Evolutionary conservation across 176 grass and related monocot species (phyloP).

Genomic region (Hordeum vulgare): MorexV3_pseudomolecules_assembly NC_058524.1:16309632-16310131

Average conservation of each 20-base stretch:
- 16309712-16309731: constrained; percentile 59
- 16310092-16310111: background rate
- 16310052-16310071: background rate
- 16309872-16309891: constrained; percentile 12
- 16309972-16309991: constrained; percentile 16
- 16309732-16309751: constrained; percentile 61
- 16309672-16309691: constrained; percentile 73
- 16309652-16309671: constrained; percentile 62
- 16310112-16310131: background rate
- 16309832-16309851: constrained; percentile 37
- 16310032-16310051: constrained; percentile 14
- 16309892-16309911: constrained; percentile 41
- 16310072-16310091: background rate
- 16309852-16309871: constrained; percentile 72
- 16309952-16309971: constrained; percentile 35
- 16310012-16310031: background rate
- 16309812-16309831: constrained; percentile 60
- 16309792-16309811: constrained; percentile 28
- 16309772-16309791: constrained; percentile 20
- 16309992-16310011: background rate
- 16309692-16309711: constrained; percentile 57
- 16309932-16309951: constrained; percentile 48
- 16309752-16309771: constrained; percentile 57
- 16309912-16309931: constrained; percentile 56
- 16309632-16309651: constrained; percentile 60